Evolutionary conservation across 2,329 filamentous ascomycete species (phyloP).

Genomic region (Diaporthe citriasiana): DNA sequence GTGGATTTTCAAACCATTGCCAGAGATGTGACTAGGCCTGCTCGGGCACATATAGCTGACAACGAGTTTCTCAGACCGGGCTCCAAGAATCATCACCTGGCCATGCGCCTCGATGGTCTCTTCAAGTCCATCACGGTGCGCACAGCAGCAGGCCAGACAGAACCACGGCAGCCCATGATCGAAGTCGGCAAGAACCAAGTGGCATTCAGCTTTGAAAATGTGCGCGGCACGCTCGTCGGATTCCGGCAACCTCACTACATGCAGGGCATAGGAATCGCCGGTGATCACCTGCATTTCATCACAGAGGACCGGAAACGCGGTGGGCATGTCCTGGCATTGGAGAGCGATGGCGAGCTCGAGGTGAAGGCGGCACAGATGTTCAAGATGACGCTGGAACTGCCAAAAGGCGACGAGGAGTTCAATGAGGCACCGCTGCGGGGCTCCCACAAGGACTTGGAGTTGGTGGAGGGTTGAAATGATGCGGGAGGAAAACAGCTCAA

Average conservation of each 20-base stretch:
- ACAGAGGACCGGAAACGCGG: slow-evolving; percentile 49
- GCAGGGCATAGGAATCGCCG: slow-evolving; percentile 52
- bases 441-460: slow-evolving; percentile 48
- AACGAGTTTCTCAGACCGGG: slow-evolving; percentile 36
- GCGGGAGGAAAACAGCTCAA: not conserved
- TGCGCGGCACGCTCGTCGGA: slow-evolving; percentile 50
- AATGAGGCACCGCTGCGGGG: slow-evolving; percentile 47
- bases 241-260: slow-evolving; percentile 51
- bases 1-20: not conserved
- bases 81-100: slow-evolving; percentile 49
- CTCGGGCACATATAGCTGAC: not conserved
- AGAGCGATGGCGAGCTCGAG: slow-evolving; percentile 50
- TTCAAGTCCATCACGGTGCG: slow-evolving; percentile 50
- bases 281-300: slow-evolving; percentile 54
- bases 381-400: slow-evolving; percentile 50
- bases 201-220: slow-evolving; percentile 47
- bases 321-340: slow-evolving; percentile 51
- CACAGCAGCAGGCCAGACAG: slow-evolving; percentile 50
- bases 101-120: slow-evolving; percentile 49
- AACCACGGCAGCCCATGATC: slow-evolving; percentile 47
- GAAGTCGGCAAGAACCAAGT: slow-evolving; percentile 49
- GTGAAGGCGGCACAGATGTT: slow-evolving; percentile 48
- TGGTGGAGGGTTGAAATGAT: slow-evolving; percentile 48
- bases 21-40: too few relatives aligned
- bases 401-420: slow-evolving; percentile 51